These are phyloP conservation scores for Ambrosiella cleistominuta DNA, from an alignment of 2,329 filamentous ascomycete genomes.

Conservation along the genomic window DNA sequence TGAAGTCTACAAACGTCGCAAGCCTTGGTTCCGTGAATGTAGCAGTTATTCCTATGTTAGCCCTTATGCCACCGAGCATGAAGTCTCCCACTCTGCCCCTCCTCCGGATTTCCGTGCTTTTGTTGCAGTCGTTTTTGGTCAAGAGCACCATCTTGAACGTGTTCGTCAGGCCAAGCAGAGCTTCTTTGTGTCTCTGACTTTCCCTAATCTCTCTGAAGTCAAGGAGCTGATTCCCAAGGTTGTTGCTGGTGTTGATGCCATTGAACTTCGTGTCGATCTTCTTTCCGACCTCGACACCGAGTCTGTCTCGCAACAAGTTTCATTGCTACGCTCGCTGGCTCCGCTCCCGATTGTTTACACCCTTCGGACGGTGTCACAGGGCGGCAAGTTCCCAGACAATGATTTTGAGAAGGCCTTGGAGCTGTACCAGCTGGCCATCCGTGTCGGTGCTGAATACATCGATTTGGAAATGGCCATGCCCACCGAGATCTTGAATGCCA, in stretches of 20 bases:
- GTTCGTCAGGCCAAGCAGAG: constrained; percentile 45
- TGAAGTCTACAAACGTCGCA: constrained; percentile 74
- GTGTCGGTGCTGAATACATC: constrained; percentile 78
- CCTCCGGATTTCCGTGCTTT: constrained; percentile 16
- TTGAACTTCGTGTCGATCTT: constrained; percentile 85
- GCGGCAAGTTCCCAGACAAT: constrained; percentile 70
- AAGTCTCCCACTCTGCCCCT: constrained; percentile 9
- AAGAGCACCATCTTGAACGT: constrained; percentile 29
- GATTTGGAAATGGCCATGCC: constrained; percentile 84
- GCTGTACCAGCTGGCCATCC: constrained; percentile 62
- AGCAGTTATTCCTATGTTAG: constrained; percentile 91
- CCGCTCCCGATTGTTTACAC: constrained; percentile 82
- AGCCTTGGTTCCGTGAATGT: constrained; percentile 79
- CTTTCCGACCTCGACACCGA: constrained; percentile 59
- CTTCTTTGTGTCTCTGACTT: constrained; percentile 84
- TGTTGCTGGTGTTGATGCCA: constrained; percentile 73
- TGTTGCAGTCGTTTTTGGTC: constrained; percentile 16
- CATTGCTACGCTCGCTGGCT: constrained; percentile 54
- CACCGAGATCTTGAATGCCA: constrained; percentile 50
- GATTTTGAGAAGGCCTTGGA: constrained; percentile 51
- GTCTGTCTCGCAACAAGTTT: constrained; percentile 66
- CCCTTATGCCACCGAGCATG: constrained; percentile 24
- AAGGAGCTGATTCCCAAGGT: constrained; percentile 50
- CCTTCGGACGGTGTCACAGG: constrained; percentile 68
- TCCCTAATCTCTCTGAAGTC: constrained; percentile 52